Evolutionary conservation across 495 filamentous ascomycete genomes (phyloP).

Genomic region (Clohesyomyces aquaticus): DNA sequence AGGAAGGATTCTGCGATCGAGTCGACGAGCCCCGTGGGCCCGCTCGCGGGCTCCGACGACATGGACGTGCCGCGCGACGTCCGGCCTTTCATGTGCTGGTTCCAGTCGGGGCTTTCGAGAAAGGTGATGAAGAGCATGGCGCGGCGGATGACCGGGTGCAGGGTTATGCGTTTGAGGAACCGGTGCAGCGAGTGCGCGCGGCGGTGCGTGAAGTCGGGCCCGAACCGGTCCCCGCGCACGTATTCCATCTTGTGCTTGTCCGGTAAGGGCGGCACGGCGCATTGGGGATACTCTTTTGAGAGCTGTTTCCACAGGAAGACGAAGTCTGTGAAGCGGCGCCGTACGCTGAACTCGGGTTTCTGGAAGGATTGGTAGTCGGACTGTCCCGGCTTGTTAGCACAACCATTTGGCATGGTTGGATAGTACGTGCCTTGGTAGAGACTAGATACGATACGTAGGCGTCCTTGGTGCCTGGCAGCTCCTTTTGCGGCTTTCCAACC

Average conservation of each 20-base stretch:
- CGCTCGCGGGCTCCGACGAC: conserved; percentile 55
- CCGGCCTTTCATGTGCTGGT: conserved; percentile 84
- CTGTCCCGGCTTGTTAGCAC: conserved; percentile 51
- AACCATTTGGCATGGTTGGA: background rate
- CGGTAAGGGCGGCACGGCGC: conserved; percentile 90
- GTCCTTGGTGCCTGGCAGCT: conserved; percentile 96
- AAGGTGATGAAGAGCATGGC: conserved; percentile 80
- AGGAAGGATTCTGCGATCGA: conserved; percentile 94
- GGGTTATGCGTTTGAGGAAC: conserved; percentile 82
- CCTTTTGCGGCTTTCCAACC: conserved; percentile 82
- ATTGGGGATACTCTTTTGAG: conserved; percentile 81
- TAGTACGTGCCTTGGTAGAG: conserved; percentile 74
- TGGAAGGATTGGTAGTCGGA: conserved; percentile 93
- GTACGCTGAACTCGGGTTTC: conserved; percentile 71
- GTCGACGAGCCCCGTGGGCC: conserved; percentile 80
- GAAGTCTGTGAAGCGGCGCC: conserved; percentile 95
- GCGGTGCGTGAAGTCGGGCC: conserved; percentile 87
- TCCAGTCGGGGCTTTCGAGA: conserved; percentile 93
- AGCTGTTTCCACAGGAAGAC: conserved; percentile 94
- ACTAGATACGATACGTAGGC: conserved; percentile 94
- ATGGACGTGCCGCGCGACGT: conserved; percentile 63
- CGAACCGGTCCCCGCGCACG: conserved; percentile 93
- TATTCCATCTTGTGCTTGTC: conserved; percentile 99
- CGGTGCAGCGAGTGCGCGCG: conserved; percentile 89
- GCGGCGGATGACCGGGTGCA: conserved; percentile 90